A percentile compares a stretch with the other conserved stretches of the same genome.
phyloP scores from a whole-genome alignment of 306 rosid species.

The Sicyos baderoa region DNA sequence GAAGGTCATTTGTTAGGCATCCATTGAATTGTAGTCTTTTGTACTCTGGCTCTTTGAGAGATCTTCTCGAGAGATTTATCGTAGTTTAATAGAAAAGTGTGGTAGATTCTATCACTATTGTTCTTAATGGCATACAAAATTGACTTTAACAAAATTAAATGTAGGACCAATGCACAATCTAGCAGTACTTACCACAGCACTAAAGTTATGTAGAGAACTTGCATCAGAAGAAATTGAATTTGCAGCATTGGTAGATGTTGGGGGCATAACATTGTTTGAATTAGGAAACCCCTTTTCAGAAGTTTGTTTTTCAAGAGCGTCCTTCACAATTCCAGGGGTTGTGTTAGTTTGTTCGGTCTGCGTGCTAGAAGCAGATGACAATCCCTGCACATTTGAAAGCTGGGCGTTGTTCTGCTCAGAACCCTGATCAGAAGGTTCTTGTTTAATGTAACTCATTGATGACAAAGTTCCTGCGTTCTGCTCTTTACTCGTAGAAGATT shows the following conservation, averaged over 20 bases:
- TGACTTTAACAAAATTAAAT: neutral
- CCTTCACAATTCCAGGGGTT: slow-evolving; percentile 43
- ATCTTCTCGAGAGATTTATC: too few species aligned
- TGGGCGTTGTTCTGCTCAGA: slow-evolving; percentile 54
- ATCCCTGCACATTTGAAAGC: slow-evolving; percentile 44
- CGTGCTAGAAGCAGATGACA: slow-evolving; percentile 46
- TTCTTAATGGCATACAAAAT: neutral
- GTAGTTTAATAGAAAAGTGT: too few species aligned
- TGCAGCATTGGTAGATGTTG: slow-evolving; percentile 35
- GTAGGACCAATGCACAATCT: slow-evolving; percentile 9
- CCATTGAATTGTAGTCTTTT: too few species aligned
- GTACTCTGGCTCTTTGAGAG: too few species aligned
- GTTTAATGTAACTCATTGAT: slow-evolving; percentile 47
- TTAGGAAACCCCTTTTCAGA: slow-evolving; percentile 53
- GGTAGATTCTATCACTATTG: too few species aligned
- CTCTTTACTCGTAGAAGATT: slow-evolving; percentile 48
- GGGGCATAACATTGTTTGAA: slow-evolving; percentile 33
- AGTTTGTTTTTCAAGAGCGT: slow-evolving; percentile 43
- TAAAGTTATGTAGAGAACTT: slow-evolving; percentile 38
- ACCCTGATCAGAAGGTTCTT: slow-evolving; percentile 55
- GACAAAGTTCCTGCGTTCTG: slow-evolving; percentile 41
- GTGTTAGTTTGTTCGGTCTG: slow-evolving; percentile 50
- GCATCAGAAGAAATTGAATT: slow-evolving; percentile 36
- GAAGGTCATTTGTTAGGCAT: too few species aligned
- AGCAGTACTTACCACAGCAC: slow-evolving; percentile 31